These are phyloP conservation scores for Penicillium taxi DNA, from an alignment of 495 filamentous ascomycete genomes.

Conservation along the genomic window DNA sequence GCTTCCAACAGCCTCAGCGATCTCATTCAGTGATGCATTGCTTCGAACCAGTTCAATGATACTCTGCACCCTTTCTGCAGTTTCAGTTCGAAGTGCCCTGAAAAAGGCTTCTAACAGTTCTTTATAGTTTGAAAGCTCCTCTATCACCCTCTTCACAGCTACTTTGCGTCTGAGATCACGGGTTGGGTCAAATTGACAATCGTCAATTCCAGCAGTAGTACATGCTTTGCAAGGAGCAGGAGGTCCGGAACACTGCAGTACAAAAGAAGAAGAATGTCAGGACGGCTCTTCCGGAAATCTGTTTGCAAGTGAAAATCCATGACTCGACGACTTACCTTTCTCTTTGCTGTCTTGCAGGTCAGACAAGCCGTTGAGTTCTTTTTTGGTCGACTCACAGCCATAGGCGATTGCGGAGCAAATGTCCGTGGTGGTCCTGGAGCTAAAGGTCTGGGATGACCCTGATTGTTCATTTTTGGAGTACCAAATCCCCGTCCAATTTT, in stretches of 20 bases:
- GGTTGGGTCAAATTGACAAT: slow-evolving; percentile 35
- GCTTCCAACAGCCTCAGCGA: slow-evolving; percentile 18
- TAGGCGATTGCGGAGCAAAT: slow-evolving; percentile 12
- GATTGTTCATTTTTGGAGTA: slow-evolving; percentile 16
- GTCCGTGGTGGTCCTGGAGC: slow-evolving; percentile 26
- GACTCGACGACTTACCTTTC: slow-evolving; percentile 24
- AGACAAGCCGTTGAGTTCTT: slow-evolving; percentile 39
- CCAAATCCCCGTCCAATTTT: not conserved
- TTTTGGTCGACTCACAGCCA: slow-evolving; percentile 21
- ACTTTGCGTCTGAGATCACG: slow-evolving; percentile 37
- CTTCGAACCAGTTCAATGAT: slow-evolving; percentile 22
- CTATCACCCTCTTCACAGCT: slow-evolving; percentile 29
- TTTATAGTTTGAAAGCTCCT: slow-evolving; percentile 29
- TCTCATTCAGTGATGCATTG: slow-evolving; percentile 16
- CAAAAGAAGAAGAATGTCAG: slow-evolving; percentile 3
- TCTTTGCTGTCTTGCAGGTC: slow-evolving; percentile 36
- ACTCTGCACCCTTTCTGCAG: slow-evolving; percentile 16
- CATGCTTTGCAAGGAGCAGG: slow-evolving; percentile 36
- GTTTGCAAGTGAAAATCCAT: no score
- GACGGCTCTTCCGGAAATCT: not conserved
- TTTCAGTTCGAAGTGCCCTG: slow-evolving; percentile 18
- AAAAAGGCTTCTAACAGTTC: slow-evolving; percentile 26
- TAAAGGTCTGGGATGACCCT: slow-evolving; percentile 20
- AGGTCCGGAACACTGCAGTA: slow-evolving; percentile 30
- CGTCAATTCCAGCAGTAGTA: slow-evolving; percentile 11